Conservation (phyloP, 345 rosid genomes). For the Trapa incisa region DNA sequence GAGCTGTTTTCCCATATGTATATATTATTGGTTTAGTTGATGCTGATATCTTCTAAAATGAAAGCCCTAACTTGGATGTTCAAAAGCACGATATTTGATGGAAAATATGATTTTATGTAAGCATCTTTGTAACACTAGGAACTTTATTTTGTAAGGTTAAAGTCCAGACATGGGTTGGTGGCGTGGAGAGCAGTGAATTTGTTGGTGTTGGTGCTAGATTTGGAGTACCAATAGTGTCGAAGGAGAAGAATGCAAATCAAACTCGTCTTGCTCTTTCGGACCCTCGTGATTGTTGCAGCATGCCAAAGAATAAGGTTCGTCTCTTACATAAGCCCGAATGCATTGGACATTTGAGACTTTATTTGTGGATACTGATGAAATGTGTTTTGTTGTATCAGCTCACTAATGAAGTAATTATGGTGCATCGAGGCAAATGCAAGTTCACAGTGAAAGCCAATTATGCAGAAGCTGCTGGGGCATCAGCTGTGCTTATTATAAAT, state of each 20-base stretch:
- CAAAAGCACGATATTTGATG: not conserved
- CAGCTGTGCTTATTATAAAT: conserved; percentile 83
- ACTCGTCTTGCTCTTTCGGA: conserved; percentile 58
- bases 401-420: conserved; percentile 70
- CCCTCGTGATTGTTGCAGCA: conserved; percentile 74
- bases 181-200: conserved; percentile 62
- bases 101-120: not conserved
- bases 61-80: not conserved
- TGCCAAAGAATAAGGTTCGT: conserved; percentile 58
- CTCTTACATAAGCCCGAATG: not conserved
- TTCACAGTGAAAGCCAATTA: conserved; percentile 81
- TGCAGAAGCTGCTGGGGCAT: conserved; percentile 86
- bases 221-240: conserved; percentile 65
- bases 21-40: not conserved
- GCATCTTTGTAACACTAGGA: not conserved
- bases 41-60: not conserved
- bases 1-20: not conserved
- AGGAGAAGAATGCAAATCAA: conserved; percentile 89
- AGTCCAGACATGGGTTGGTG: conserved; percentile 93
- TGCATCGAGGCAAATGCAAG: conserved; percentile 78
- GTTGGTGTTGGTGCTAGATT: conserved; percentile 98
- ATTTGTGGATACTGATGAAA: not conserved
- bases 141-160: conserved; percentile 45
- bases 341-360: not conserved
- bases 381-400: conserved; percentile 38